A percentile compares a stretch with the other conserved stretches of the same genome.
phyloP scores from a whole-genome alignment of 208 protist species.

The Trichomonas vaginalis region DNA sequence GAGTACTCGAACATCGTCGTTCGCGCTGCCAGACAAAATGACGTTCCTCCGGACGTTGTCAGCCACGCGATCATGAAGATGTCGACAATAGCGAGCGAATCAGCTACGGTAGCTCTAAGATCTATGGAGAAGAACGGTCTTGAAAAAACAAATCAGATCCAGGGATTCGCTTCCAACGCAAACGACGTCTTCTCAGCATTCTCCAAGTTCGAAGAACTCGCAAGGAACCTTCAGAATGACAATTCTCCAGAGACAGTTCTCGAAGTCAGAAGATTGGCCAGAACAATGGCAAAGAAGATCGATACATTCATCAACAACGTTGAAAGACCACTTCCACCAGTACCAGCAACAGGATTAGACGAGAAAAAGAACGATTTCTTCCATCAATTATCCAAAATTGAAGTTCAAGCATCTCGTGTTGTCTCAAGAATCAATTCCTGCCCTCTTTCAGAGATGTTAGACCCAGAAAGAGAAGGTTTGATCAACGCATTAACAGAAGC shows the following conservation, averaged over 20 bases:
- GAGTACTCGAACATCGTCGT: background rate
- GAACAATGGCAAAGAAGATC: conserved; percentile 3
- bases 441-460: background rate
- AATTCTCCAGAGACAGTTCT: background rate
- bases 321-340: background rate
- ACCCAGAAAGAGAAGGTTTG: background rate
- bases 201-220: background rate
- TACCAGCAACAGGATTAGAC: background rate
- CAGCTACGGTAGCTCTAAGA: background rate
- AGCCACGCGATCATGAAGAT: background rate
- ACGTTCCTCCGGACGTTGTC: background rate
- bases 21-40: background rate
- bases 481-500: background rate
- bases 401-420: background rate
- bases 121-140: background rate
- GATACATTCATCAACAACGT: background rate
- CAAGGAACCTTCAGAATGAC: background rate
- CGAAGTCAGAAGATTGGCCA: background rate
- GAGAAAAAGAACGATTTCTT: background rate
- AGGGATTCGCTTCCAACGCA: background rate
- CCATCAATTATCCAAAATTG: background rate
- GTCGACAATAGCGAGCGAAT: background rate
- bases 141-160: background rate
- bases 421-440: background rate
- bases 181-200: background rate